Conservation (phyloP, 2,329 filamentous ascomycete species). For the Aspergillus latus region DNA sequence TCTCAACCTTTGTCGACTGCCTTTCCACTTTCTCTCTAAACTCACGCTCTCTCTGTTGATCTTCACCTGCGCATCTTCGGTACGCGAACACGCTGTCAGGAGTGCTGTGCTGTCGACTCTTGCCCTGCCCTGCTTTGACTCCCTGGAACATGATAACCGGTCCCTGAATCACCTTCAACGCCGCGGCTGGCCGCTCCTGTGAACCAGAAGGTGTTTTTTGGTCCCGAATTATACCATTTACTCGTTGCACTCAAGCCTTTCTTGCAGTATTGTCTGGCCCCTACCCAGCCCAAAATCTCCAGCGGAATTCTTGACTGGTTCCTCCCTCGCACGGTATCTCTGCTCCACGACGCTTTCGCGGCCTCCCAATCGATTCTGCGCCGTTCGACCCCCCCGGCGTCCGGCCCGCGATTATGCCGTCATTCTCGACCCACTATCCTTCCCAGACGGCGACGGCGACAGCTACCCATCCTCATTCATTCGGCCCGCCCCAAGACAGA, state of each 20-base stretch:
- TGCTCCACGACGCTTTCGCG: constrained; percentile 2
- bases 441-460: constrained; percentile 36
- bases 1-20: background rate
- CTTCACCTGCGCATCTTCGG: constrained; percentile 2
- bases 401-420: constrained; percentile 36
- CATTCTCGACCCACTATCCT: constrained; percentile 38
- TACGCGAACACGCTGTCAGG: constrained; percentile 15
- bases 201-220: constrained; percentile 14
- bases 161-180: constrained; percentile 27
- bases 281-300: constrained; percentile 2
- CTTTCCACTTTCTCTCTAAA: background rate
- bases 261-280: constrained; percentile 11
- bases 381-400: constrained; percentile 12
- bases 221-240: constrained; percentile 10
- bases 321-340: constrained; percentile 1
- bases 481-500: constrained; percentile 44
- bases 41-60: constrained; percentile 8
- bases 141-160: constrained; percentile 27
- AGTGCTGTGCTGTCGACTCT: constrained; percentile 7
- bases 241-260: constrained; percentile 14
- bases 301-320: constrained; percentile 8
- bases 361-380: constrained; percentile 1
- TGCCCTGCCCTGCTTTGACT: constrained; percentile 7
- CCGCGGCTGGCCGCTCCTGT: constrained; percentile 25
- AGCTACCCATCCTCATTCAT: constrained; percentile 37